Evolutionary conservation across 352 stramenopile genomes (phyloP), one percentile per base, ranked within the genome.

Genomic region (Blastocystis sp.): DNA sequence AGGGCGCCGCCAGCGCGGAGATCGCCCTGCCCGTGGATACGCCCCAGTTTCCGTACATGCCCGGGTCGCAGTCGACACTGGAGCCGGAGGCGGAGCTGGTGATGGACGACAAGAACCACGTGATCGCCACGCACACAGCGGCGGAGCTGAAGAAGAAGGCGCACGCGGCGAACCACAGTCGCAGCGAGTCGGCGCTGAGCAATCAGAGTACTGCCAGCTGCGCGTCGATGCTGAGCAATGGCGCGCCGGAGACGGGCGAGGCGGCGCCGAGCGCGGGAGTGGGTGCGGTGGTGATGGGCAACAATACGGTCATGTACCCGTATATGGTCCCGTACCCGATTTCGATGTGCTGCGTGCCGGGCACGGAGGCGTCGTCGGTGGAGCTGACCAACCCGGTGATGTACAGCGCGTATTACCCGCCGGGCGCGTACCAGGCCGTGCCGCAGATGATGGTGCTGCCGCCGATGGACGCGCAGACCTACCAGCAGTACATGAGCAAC

Each of bases 1-100:
- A 28, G 4, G n/a, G 23, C 38, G n/a, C 23, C n/a, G 10, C 74
- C 9, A 19, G 4, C 19, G 28, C 19, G 9, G 40, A 14, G 1
- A 14, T 84, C 21, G 11, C 23, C 9, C 28, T 84, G 10, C 74
- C 74, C 23, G 14, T 69, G 4, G 74, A 84, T 28, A 17, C 17
- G 28, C 74, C 74, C 10, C n/a, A 69, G 4, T 84, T 84, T n/a
- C 71, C 71, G 5, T 64, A 41, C 53, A 81, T 81, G 71, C 52
- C 41, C 17, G 45, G 45, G 10, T 40, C 23, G 28, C 34, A 56
- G 5, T 56, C 74, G 40, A 38, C 38, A 10, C 19, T 21, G 4
- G 53, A 66, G n/a, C 41, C 74, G 21, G 74, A 84, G 53, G 52
- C 40, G 21, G 74, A 84, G 38, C 59, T 67, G 7, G 45, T 66